These are phyloP conservation scores for Penicillium crustosum DNA, from an alignment of 2,329 filamentous ascomycete species.

Conservation along the genomic window DNA sequence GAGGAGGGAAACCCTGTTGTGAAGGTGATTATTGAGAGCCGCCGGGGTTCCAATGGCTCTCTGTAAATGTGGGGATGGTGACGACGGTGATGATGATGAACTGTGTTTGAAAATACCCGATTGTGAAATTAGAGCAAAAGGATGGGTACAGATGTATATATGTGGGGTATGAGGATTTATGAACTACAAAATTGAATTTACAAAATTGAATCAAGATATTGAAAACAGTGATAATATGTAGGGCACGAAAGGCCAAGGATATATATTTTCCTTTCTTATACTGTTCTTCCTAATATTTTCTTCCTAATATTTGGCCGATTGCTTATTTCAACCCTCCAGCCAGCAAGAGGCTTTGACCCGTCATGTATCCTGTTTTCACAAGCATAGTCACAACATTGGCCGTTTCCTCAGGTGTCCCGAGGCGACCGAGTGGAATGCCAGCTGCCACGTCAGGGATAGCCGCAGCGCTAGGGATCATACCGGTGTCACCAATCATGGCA, in stretches of 20 bases:
- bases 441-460: conserved; percentile 59
- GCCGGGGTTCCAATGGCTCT: conserved; percentile 12
- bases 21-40: conserved; percentile 51
- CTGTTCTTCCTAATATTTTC: not conserved
- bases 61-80: conserved; percentile 8
- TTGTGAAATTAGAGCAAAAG: conserved; percentile 11
- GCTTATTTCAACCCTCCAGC: conserved; percentile 53
- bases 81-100: conserved; percentile 14
- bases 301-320: not conserved
- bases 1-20: conserved; percentile 54
- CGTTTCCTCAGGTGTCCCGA: conserved; percentile 60
- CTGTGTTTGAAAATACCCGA: conserved; percentile 22
- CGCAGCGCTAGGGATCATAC: conserved; percentile 61
- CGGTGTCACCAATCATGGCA: conserved; percentile 66
- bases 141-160: not conserved
- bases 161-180: no score
- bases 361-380: conserved; percentile 61
- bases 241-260: not conserved
- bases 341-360: conserved; percentile 56
- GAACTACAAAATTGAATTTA: not conserved
- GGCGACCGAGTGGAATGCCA: conserved; percentile 59
- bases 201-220: not conserved
- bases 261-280: not conserved
- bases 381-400: conserved; percentile 63
- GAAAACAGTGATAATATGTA: not conserved